phyloP scores from a whole-genome alignment of 108 stramenopile species.

The Craspedostauros australis region DNA sequence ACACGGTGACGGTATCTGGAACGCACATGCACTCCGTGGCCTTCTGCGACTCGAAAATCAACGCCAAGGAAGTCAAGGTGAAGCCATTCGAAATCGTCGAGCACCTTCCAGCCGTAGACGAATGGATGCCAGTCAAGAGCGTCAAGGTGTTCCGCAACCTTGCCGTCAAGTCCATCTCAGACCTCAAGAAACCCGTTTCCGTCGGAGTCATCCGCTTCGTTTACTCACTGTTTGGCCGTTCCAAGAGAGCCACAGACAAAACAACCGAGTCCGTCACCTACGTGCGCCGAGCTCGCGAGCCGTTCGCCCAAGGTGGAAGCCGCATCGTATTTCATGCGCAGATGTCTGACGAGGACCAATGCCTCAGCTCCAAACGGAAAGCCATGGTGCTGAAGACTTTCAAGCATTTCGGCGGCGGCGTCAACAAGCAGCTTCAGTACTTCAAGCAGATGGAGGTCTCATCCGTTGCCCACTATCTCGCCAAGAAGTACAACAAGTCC shows the following conservation, averaged over 20 bases:
- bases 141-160: constrained; percentile 27
- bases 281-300: constrained; percentile 24
- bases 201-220: constrained; percentile 20
- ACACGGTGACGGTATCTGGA: constrained; percentile 25
- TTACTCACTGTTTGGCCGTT: no score
- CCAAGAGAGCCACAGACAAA: no score
- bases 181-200: constrained; percentile 22
- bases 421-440: constrained; percentile 28
- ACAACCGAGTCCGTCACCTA: no score
- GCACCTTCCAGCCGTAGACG: no score
- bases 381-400: constrained; percentile 36
- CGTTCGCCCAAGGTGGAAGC: constrained; percentile 33
- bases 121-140: no score
- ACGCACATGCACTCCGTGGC: no score
- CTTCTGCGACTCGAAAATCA: no score
- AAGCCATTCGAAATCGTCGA: no score
- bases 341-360: constrained; percentile 7
- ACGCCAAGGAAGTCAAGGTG: no score
- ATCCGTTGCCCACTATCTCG: constrained; percentile 28
- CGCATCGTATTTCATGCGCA: constrained; percentile 28
- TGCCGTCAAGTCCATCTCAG: constrained; percentile 11
- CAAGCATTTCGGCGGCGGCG: constrained; percentile 25
- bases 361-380: constrained; percentile 4
- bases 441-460: constrained; percentile 42
- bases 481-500: constrained; percentile 26